phyloP scores from a whole-genome alignment of 192 early-diverging fungal genomes.

The Coemansia sp. region DNA sequence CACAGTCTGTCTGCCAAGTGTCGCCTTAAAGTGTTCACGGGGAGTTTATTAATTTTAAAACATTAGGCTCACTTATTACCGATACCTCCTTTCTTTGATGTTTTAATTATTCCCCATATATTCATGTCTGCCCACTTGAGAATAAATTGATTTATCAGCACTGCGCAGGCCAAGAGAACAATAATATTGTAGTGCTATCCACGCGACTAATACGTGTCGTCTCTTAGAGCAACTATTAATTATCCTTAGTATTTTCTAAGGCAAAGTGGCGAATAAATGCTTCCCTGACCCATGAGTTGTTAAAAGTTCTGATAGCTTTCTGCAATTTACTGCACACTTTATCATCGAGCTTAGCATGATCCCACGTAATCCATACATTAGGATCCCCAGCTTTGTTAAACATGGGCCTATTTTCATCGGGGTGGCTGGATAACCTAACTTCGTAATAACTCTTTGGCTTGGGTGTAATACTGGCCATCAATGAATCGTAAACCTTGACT shows the following conservation, averaged over 20 bases:
- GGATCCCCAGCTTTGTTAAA: neutral
- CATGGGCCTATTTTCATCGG: neutral
- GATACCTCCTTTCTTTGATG: no score
- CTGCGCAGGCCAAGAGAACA: neutral
- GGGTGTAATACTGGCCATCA: neutral
- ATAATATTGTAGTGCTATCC: neutral
- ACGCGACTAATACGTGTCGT: neutral
- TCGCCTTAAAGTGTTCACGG: no score
- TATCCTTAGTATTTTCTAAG: neutral
- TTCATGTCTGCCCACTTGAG: no score
- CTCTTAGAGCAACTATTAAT: neutral
- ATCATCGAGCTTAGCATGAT: neutral
- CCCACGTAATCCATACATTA: neutral
- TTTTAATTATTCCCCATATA: no score
- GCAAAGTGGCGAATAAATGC: neutral
- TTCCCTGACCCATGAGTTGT: neutral
- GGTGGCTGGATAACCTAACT: neutral
- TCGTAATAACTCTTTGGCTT: neutral
- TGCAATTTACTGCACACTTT: neutral
- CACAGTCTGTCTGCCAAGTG: neutral
- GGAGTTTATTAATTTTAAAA: no score
- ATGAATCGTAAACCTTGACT: neutral
- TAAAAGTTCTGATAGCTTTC: neutral
- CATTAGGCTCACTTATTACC: no score
- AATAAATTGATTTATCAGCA: no score